Base-by-base conservation (phyloP, 2,329 filamentous ascomycete genomes). In the Thermomyces lanuginosus region DNA sequence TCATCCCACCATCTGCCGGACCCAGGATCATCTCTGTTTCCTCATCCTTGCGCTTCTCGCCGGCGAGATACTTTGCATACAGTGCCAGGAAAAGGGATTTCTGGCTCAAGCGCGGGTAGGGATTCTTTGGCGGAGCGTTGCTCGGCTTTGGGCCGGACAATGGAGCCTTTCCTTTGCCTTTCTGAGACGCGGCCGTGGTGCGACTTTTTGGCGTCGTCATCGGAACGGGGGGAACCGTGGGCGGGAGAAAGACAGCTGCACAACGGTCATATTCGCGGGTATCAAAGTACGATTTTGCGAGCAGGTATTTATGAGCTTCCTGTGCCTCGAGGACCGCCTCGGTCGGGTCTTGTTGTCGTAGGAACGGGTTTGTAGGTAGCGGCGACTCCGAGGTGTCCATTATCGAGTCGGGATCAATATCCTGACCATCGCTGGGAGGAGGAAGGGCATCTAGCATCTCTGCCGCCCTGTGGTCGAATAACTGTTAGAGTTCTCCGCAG, bases 1-100 rank as follows among this genome's bases (percentile, higher is more conserved):
- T 79, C 16, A 75, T 74, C 1, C 84, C 83, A 8, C 82, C 73
- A 52, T 98, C 89, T 32, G 84, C 75, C 1, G 89, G 86, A 0
- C 89, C 89, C 55, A 95, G 72, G 26, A 98, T 80, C 78, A 93
- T 93, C 56, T 98, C 89, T 12, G 80, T 82, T 31, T 95, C 86
- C 52, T 98, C 89, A 42, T 92, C 81, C 53, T 86, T 92, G 37
- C 81, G 73, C 61, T 95, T 93, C 61, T 98, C 89, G 1, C 89
- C 89, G 0, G 84, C 78, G 36, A 95, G 69, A 46, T 84, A 83
- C 46, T 86, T 91, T 22, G 89, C 81, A 44, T 98, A 98, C 3
- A 95, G 61, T 0, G 83, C 78, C 7, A 98, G 64, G 45, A 98
- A 98, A 11, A 95, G 55, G 27, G 86, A 83, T 55, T 86, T 91